Evolutionary conservation across 192 early-diverging fungal genomes (phyloP).

Genomic region (Pecoramyces ruminantium): DNA sequence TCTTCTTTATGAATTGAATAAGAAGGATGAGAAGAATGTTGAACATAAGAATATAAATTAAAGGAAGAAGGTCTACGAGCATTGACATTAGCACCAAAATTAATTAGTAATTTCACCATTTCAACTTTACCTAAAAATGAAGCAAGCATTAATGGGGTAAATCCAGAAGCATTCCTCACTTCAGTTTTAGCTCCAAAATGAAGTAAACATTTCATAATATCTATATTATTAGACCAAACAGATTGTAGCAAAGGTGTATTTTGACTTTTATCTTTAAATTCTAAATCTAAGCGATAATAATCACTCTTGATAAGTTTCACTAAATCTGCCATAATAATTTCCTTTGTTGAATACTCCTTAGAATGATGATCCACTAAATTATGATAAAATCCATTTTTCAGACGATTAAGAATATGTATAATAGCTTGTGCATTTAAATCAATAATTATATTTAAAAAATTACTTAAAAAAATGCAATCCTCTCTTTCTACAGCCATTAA

Average conservation of each 20-base stretch:
- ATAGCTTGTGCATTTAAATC: background rate
- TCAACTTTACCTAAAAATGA: background rate
- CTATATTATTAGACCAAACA: background rate
- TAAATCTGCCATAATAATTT: background rate
- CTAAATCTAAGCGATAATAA: background rate
- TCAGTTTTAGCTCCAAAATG: background rate
- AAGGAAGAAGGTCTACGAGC: background rate
- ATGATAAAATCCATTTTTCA: background rate
- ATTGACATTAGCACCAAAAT: background rate
- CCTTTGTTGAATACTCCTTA: background rate
- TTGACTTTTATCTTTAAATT: background rate
- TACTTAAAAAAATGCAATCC: background rate
- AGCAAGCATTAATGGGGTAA: background rate
- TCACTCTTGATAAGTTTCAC: background rate
- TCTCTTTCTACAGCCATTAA: background rate
- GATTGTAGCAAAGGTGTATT: background rate
- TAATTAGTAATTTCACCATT: background rate
- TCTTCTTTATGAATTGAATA: too few species aligned
- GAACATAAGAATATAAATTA: too few species aligned
- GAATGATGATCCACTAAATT: background rate
- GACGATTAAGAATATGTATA: background rate
- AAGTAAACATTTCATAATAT: background rate
- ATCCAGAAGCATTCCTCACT: background rate
- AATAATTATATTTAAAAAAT: background rate
- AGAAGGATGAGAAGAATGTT: too few species aligned